Evolutionary conservation across 345 rosid genomes (phyloP).

Genomic region (Citrus medica): DNA sequence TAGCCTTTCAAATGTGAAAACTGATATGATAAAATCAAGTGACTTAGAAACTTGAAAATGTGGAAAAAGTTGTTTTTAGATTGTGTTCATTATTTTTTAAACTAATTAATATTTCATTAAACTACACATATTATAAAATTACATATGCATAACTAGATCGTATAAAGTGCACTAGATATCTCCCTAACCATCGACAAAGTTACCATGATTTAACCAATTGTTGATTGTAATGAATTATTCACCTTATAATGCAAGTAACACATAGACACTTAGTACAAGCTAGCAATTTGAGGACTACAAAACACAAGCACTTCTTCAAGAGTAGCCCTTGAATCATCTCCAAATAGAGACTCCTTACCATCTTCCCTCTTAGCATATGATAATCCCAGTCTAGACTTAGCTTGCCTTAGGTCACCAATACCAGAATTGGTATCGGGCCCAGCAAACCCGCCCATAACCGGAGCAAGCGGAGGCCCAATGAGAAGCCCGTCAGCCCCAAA

Average conservation of each 20-base stretch:
- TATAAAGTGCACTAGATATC: too few species aligned
- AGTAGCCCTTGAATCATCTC: conserved; percentile 51
- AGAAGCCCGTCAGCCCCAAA: conserved; percentile 83
- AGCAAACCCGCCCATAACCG: conserved; percentile 78
- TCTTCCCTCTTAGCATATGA: conserved; percentile 80
- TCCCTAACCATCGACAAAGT: too few species aligned
- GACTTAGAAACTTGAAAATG: background rate
- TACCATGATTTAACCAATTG: too few species aligned
- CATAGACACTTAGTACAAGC: conserved; percentile 42
- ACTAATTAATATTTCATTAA: too few species aligned
- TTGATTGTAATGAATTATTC: too few species aligned
- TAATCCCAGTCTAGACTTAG: conserved; percentile 77
- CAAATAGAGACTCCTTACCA: conserved; percentile 70
- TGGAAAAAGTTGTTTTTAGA: background rate
- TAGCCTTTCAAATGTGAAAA: background rate
- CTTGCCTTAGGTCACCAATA: conserved; percentile 71
- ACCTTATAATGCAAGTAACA: background rate
- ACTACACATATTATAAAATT: too few species aligned
- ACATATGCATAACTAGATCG: too few species aligned
- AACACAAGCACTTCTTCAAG: conserved; percentile 69
- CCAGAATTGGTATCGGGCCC: conserved; percentile 86
- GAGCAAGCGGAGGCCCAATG: conserved; percentile 72
- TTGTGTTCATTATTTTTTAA: background rate
- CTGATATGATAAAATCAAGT: background rate
- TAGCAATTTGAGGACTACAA: conserved; percentile 72